Conservation (phyloP, 495 filamentous ascomycete genomes). For the Aspergillus conjunctus region DNA sequence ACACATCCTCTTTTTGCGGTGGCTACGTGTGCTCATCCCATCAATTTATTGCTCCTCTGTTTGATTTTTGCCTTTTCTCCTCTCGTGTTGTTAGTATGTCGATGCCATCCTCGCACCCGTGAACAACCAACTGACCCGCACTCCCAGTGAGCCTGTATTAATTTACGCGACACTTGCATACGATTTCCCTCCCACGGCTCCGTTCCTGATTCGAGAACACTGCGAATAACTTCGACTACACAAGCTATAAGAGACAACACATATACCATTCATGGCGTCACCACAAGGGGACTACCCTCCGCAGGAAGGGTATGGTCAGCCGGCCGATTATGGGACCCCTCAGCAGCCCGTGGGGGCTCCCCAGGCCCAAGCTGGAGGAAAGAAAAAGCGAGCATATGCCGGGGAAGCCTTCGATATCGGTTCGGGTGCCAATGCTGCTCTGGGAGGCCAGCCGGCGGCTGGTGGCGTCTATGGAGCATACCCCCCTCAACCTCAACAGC, state of each 20-base stretch:
- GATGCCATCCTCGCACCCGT: constrained; percentile 11
- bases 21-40: neutral
- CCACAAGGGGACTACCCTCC: constrained; percentile 68
- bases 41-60: neutral
- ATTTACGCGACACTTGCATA: constrained; percentile 21
- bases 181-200: neutral
- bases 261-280: constrained; percentile 47
- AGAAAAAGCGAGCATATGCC: constrained; percentile 92
- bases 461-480: constrained; percentile 62
- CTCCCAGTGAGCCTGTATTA: constrained; percentile 27
- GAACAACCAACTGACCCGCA: constrained; percentile 20
- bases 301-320: constrained; percentile 55
- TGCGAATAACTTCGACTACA: constrained; percentile 4
- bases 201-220: constrained; percentile 9
- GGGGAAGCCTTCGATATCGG: constrained; percentile 93
- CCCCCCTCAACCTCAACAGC: constrained; percentile 50
- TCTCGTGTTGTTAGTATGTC: constrained; percentile 24
- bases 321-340: constrained; percentile 41
- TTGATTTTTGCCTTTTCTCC: constrained; percentile 1
- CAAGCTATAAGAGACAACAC: constrained; percentile 16
- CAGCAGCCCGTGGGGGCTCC: constrained; percentile 37
- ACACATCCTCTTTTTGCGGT: constrained; percentile 2
- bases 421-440: constrained; percentile 79
- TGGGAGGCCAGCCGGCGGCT: constrained; percentile 57
- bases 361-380: constrained; percentile 52